Evolutionary conservation across 2,329 filamentous ascomycete genomes (phyloP), one percentile per base, ranked within the genome.

Genomic region (Phialophora verrucosa): DNA sequence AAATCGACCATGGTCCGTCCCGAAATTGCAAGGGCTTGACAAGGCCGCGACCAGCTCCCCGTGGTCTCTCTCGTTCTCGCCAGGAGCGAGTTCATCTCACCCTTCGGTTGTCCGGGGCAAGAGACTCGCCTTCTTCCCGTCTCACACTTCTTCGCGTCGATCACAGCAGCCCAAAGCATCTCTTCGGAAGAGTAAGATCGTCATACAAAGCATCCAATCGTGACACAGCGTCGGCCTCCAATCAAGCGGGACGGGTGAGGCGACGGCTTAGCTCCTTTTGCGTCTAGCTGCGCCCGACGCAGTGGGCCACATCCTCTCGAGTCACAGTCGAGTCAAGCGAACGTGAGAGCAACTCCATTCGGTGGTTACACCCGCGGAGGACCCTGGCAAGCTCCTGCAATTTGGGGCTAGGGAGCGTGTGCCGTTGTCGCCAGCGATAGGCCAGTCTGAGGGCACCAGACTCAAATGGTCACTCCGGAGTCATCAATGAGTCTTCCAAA

Each of bases 201-300:
- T 54, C 61, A 35, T 53, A 50, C 62, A 60, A 27, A 59, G 65
- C 65, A 51, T n/a, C 65, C 65, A 68, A 68, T 64, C 38, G 58
- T 57, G 47, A 59, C 61, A 69, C 67, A 38, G 67, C 64, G 51
- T 49, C 53, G 44, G 44, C 42, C 63, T 47, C 59, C 67, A 68
- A 68, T 68, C 63, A 68, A 66, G 47, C 31, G 29, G 64, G 59
- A 65, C 67, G 62, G 59, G 44, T 63, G 62, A 67, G 62, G 62
- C 65, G 64, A 59, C 62, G 56, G 62, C 62, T 67, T 69, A 63
- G 61, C 56, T 51, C 12, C 25, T 53, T 59, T 57, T 20, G 53
- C 20, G 54, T 59, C 42, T 64, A 64, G 61, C 58, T 67, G 61
- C 61, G 65, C 50, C 38, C 49, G 35, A 47, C 29, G 12, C 47